These are phyloP conservation scores for Neofusicoccum laricinum DNA, from an alignment of 2,329 filamentous ascomycete genomes.

Conservation along the genomic window DNA sequence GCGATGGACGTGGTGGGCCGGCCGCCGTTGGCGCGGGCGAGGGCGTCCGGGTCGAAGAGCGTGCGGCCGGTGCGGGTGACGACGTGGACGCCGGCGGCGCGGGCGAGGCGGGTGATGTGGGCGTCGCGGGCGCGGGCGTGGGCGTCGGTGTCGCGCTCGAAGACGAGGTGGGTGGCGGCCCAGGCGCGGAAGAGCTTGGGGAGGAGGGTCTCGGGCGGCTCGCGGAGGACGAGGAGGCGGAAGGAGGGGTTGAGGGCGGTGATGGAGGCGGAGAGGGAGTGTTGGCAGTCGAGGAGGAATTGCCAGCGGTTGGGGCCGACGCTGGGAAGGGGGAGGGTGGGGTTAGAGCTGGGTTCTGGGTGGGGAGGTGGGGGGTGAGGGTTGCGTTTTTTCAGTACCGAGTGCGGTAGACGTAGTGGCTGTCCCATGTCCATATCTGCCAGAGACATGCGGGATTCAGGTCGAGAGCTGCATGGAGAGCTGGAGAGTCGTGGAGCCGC, in stretches of 20 bases:
- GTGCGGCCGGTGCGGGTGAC: constrained; percentile 64
- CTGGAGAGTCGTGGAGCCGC: constrained; percentile 73
- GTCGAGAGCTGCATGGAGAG: constrained; percentile 67
- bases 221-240: constrained; percentile 68
- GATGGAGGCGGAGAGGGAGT: constrained; percentile 65
- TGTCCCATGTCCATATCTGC: constrained; percentile 78
- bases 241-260: constrained; percentile 67
- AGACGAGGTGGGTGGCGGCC: constrained; percentile 72
- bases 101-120: constrained; percentile 57
- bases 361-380: too few relatives aligned
- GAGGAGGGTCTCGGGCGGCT: constrained; percentile 68
- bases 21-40: constrained; percentile 45
- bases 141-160: constrained; percentile 75
- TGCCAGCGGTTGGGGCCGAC: constrained; percentile 73
- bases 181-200: constrained; percentile 71
- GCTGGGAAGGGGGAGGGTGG: constrained; percentile 28
- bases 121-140: constrained; percentile 66
- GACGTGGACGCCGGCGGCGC: constrained; percentile 65
- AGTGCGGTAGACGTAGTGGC: constrained; percentile 72
- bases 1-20: constrained; percentile 73
- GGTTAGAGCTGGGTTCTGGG: neutral
- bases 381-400: constrained; percentile 21
- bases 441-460: constrained; percentile 67
- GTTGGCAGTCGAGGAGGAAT: constrained; percentile 72
- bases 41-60: constrained; percentile 65